Evolutionary conservation across 2,329 filamentous ascomycete species (phyloP), one percentile per base, ranked within the genome.

Genomic region (Zasmidium cellare): DNA sequence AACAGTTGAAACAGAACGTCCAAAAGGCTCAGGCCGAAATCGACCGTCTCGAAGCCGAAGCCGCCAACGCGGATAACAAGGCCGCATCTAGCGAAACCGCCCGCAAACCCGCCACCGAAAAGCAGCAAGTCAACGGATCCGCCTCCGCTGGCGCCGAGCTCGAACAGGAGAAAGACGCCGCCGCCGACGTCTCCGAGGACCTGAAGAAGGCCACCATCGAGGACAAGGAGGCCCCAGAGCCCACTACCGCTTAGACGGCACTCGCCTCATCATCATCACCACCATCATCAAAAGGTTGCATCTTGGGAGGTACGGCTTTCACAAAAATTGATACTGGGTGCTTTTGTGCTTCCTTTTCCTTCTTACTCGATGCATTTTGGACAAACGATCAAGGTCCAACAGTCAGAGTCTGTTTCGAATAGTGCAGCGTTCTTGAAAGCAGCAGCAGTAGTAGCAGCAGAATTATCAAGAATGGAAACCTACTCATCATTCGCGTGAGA

Each of bases 1-100:
- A 71, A 78, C 60, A 14, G 35, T 7, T 25, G 7, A 41, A 7
- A 41, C 70, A 97, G 94, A 99, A 99, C 82, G 88, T 97, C 61
- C 90, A 91, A 64, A 96, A 97, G 78, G 94, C 94, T 61, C 89
- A 96, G 82, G 93, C 93, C 77, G 92, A 97, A 76, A 96, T 99
- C 63, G 91, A 92, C 73, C 87, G 87, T 67, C 85, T 97, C 46
- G 85, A 87, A 67, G 79, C 82, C 56, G 93, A 97, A 73, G 86
- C 87, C 56, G 80, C 76, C 61, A 81, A 81, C 22, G 52, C 35
- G n/a, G n/a, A 24, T 14, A 9, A 25, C 25, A 47, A 31, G 14
- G 22, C 77, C 56, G 76, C 80, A 63, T 79, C 82, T 63, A 72
- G 74, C 60, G 76, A 79, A 58, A 75, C 80, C 62, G 77, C 79